Base-by-base conservation (phyloP, 2,329 filamentous ascomycete genomes). In the Microdochium paspali region DNA sequence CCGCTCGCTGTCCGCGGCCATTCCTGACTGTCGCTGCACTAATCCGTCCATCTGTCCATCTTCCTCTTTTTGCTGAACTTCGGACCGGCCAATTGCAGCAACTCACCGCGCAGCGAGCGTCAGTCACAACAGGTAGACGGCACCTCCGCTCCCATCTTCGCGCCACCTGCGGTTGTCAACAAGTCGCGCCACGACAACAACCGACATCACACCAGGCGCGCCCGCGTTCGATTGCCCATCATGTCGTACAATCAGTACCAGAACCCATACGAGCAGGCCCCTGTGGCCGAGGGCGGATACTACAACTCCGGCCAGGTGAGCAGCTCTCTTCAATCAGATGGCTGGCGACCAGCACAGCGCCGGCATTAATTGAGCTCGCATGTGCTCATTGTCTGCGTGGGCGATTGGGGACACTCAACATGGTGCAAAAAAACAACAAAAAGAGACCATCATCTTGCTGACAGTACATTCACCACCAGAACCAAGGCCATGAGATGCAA, bases 231-330 rank as follows among this genome's bases (percentile, higher is more conserved):
- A 7, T 40, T 21, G 35, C 18, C 48, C 62, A 63, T 49, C 61
- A 83, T 84, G 80, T 79, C 79, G 55, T 77, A 80, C 68, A 68
- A 71, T 53, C 76, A 78, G 59, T 83, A 85, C 63, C 71, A 76
- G 54, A 74, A 85, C 60, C 82, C 82, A 32, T 87, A 87, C 62
- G 70, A 76, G 51, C 71, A 76, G 59, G 72, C 65, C 44, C 69
- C 74, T 3, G 58, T 63, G 49, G 69, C 73, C 49, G 73, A 74
- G 49, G 71, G 68, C 23, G 23, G 24, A 48, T 68, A 76, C 50
- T 65, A 44, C 42, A 44, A 63, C 50, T 70, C 71, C 42, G 57
- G 54, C 40, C 64, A 67, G 69, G 72, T 74, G 61, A 67, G 66
- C 51, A 15, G 52, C 55, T 46, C 31, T 45, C 50, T 60, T 60